A percentile compares a stretch with the other conserved stretches of the same genome.
These are phyloP conservation scores for Yamadazyma epiphylla DNA, from an alignment of 1,139 yeast species.

Conservation along the genomic window DNA sequence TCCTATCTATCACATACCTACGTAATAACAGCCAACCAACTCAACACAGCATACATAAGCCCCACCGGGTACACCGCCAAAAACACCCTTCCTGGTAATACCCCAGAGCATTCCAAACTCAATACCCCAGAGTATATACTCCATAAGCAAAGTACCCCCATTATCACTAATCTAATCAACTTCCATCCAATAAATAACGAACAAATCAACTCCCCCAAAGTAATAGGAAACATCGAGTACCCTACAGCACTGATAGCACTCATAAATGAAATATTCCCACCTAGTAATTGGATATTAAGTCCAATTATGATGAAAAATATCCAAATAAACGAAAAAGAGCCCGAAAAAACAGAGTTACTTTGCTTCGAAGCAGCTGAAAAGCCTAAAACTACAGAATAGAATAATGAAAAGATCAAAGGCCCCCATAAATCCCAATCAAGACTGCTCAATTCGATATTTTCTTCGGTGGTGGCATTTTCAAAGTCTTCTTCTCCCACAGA, in stretches of 20 bases:
- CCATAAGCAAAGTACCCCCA: constrained; percentile 60
- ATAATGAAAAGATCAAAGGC: constrained; percentile 69
- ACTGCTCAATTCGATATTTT: constrained; percentile 22
- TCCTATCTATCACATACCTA: constrained; percentile 23
- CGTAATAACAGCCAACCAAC: constrained; percentile 77
- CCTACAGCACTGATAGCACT: constrained; percentile 81
- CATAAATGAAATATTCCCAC: constrained; percentile 67
- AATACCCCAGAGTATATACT: constrained; percentile 66
- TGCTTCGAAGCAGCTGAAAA: constrained; percentile 35
- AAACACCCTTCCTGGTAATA: constrained; percentile 62
- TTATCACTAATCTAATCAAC: constrained; percentile 52
- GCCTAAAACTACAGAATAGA: constrained; percentile 56
- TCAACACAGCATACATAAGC: constrained; percentile 64
- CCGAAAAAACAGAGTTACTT: constrained; percentile 48
- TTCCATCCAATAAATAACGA: constrained; percentile 51
- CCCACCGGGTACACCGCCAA: constrained; percentile 81
- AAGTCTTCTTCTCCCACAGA: constrained; percentile 26
- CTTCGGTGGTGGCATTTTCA: constrained; percentile 12
- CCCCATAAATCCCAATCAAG: constrained; percentile 92
- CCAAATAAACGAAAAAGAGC: constrained; percentile 48
- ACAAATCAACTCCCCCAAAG: constrained; percentile 60
- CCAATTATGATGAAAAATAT: constrained; percentile 56
- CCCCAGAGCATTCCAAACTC: constrained; percentile 67
- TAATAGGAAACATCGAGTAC: constrained; percentile 75
- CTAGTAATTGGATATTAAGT: constrained; percentile 70